These are phyloP conservation scores for Dactylellina leptospora DNA, from an alignment of 2,329 filamentous ascomycete genomes.

Conservation along the genomic window DNA sequence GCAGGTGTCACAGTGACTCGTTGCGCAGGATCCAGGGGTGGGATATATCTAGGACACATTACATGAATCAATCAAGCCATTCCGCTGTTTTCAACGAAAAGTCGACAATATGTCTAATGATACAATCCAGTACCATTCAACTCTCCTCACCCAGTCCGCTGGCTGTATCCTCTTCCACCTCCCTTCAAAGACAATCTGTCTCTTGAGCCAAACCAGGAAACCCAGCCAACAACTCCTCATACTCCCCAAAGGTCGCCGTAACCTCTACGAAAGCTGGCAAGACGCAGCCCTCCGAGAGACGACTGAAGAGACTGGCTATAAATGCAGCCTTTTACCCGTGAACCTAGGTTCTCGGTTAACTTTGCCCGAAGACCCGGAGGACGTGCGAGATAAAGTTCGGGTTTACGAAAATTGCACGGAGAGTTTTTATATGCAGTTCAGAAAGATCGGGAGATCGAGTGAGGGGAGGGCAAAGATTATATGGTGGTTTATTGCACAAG, in stretches of 20 bases:
- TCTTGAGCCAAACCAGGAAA: not conserved
- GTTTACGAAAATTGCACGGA: slow-evolving; percentile 24
- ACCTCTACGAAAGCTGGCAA: slow-evolving; percentile 22
- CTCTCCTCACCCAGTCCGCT: slow-evolving; percentile 27
- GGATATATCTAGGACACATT: no score
- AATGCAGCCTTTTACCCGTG: slow-evolving; percentile 25
- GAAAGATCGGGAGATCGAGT: slow-evolving; percentile 6
- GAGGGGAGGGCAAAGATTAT: slow-evolving; percentile 31
- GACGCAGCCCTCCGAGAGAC: slow-evolving; percentile 24
- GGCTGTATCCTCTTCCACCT: slow-evolving; percentile 25
- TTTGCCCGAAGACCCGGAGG: slow-evolving; percentile 16
- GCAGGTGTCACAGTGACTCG: not conserved
- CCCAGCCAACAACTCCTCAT: not conserved
- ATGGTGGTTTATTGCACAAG: slow-evolving; percentile 32
- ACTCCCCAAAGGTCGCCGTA: slow-evolving; percentile 37
- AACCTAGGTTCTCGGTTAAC: slow-evolving; percentile 11
- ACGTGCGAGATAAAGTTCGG: slow-evolving; percentile 18
- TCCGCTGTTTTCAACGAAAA: not conserved
- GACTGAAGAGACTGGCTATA: slow-evolving; percentile 37
- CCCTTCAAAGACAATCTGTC: slow-evolving; percentile 14
- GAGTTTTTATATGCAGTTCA: slow-evolving; percentile 35
- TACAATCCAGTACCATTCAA: slow-evolving; percentile 30
- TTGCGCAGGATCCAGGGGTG: not conserved
- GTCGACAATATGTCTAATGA: slow-evolving; percentile 1
- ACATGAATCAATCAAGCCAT: not conserved